Percentiles rank a stretch among this genome's conserved stretches.
Evolutionary conservation across 768 basidiomycete genomes (phyloP).

Genomic region (Tubosaeta sp.): DNA sequence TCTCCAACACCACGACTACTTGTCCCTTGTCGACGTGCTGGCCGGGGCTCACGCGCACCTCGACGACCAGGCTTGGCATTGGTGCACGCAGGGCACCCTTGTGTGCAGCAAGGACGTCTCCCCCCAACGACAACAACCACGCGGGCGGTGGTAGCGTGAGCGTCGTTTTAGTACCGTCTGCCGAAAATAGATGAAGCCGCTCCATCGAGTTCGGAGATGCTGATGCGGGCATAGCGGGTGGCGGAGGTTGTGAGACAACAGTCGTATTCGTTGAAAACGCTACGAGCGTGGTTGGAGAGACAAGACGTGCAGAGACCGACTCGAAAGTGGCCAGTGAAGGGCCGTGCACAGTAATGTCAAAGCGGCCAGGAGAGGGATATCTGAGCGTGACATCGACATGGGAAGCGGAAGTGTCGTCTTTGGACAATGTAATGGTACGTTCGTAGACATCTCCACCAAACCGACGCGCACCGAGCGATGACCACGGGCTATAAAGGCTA

Average conservation of each 20-base stretch:
- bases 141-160: slow-evolving; percentile 64
- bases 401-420: slow-evolving; percentile 43
- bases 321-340: slow-evolving; percentile 35
- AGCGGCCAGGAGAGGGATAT: slow-evolving; percentile 41
- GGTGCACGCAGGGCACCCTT: slow-evolving; percentile 75
- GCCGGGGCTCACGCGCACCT: slow-evolving; percentile 74
- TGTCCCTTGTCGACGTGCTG: slow-evolving; percentile 80
- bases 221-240: slow-evolving; percentile 50
- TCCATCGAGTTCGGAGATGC: slow-evolving; percentile 57
- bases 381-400: slow-evolving; percentile 38
- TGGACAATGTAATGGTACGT: slow-evolving; percentile 58
- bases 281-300: slow-evolving; percentile 50
- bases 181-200: slow-evolving; percentile 70
- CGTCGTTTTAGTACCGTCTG: slow-evolving; percentile 55
- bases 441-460: slow-evolving; percentile 73
- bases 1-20: slow-evolving; percentile 80
- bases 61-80: slow-evolving; percentile 93
- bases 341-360: slow-evolving; percentile 48
- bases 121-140: slow-evolving; percentile 67
- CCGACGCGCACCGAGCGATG: slow-evolving; percentile 62
- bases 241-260: slow-evolving; percentile 66
- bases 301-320: slow-evolving; percentile 54
- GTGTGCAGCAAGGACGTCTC: slow-evolving; percentile 48
- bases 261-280: slow-evolving; percentile 54
- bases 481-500: slow-evolving; percentile 56